phyloP scores from a whole-genome alignment of 2,329 filamentous ascomycete genomes.

The Parastagonospora avenae region DNA sequence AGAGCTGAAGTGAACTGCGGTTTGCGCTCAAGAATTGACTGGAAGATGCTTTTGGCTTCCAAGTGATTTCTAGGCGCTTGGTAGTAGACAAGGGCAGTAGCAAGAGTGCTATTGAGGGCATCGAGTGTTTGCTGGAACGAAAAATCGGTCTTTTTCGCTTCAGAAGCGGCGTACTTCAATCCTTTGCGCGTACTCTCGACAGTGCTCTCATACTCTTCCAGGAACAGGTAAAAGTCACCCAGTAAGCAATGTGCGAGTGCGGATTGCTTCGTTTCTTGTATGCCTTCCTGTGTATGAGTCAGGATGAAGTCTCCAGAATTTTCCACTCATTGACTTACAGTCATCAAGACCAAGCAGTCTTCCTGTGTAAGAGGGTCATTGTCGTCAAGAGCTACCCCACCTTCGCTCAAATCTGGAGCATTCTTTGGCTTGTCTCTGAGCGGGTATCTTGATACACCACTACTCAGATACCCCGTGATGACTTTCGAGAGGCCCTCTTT shows the following conservation, averaged over 20 bases:
- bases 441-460: constrained; percentile 82
- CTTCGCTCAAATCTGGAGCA: constrained; percentile 53
- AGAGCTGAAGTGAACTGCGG: constrained; percentile 78
- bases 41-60: constrained; percentile 86
- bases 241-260: constrained; percentile 82
- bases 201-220: constrained; percentile 84
- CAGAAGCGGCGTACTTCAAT: constrained; percentile 62
- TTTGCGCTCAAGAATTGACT: constrained; percentile 77
- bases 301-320: neutral
- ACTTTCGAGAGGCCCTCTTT: constrained; percentile 82
- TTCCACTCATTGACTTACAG: constrained; percentile 33
- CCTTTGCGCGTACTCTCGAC: constrained; percentile 81
- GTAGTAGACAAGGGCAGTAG: constrained; percentile 86
- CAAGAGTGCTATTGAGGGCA: constrained; percentile 76
- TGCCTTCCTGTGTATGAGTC: constrained; percentile 47
- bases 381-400: constrained; percentile 48
- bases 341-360: constrained; percentile 81
- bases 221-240: constrained; percentile 78
- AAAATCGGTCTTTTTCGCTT: constrained; percentile 71
- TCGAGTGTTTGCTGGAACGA: constrained; percentile 65
- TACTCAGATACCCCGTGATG: constrained; percentile 80
- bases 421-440: constrained; percentile 42
- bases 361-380: constrained; percentile 69
- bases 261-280: constrained; percentile 63
- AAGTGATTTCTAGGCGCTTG: constrained; percentile 88